A percentile compares a stretch with the other conserved stretches of the same genome.
Evolutionary conservation across 768 basidiomycete species (phyloP).

Genomic region (Lactarius hengduanensis): DNA sequence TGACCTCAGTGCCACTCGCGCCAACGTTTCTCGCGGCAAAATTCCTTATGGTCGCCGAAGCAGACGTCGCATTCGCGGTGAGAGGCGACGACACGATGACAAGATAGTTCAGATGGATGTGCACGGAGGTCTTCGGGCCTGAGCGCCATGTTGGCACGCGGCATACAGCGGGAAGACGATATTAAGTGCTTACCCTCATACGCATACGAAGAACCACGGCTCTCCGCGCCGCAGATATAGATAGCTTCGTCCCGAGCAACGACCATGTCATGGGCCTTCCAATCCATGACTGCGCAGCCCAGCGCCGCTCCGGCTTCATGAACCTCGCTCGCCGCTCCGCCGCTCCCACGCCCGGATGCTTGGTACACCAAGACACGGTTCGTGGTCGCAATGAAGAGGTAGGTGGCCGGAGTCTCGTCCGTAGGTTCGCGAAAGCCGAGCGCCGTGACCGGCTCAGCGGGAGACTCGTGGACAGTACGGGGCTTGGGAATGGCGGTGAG

Average conservation of each 20-base stretch:
- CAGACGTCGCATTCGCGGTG: conserved; percentile 58
- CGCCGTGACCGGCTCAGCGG: conserved; percentile 88
- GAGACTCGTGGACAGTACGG: conserved; percentile 77
- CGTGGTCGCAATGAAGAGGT: conserved; percentile 87
- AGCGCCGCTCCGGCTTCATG: conserved; percentile 86
- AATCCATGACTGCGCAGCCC: conserved; percentile 82
- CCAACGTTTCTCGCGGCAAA: conserved; percentile 54
- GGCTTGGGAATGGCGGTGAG: conserved; percentile 83
- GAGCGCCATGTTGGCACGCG: conserved; percentile 1
- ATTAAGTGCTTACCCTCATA: conserved; percentile 69
- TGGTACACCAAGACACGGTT: conserved; percentile 76
- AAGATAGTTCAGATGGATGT: conserved; percentile 78
- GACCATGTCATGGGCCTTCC: conserved; percentile 68
- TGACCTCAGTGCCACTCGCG: conserved; percentile 56
- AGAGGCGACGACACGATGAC: conserved; percentile 89
- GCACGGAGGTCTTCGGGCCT: conserved; percentile 78
- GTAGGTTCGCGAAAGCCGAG: conserved; percentile 79
- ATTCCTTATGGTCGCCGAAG: conserved; percentile 75
- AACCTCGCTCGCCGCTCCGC: conserved; percentile 62
- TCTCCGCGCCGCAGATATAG: conserved; percentile 79
- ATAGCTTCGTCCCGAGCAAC: conserved; percentile 92
- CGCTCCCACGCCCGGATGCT: conserved; percentile 67
- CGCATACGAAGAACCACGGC: conserved; percentile 80
- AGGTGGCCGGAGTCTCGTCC: conserved; percentile 38
- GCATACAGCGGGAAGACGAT: conserved; percentile 1